Evolutionary conservation across 2,329 filamentous ascomycete species (phyloP), one percentile per base, ranked within the genome.

Genomic region (Bipolaris bicolor): DNA sequence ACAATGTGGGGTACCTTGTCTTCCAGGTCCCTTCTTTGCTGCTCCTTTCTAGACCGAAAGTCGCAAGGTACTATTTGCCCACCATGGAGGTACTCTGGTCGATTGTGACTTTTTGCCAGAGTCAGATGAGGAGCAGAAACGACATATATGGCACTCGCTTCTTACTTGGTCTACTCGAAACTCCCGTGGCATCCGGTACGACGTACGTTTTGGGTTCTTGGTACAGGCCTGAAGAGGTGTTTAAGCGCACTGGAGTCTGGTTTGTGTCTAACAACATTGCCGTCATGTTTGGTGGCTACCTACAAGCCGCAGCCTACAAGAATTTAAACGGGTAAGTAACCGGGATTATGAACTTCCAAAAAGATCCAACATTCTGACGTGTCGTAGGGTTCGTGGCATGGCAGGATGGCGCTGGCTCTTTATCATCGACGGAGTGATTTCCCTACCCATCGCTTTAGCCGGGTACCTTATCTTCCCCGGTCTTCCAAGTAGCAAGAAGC

Each of bases 361-460:
- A 18, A 5, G 3, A 3, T 10, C 26, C 5, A 20, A 20, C 7
- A 15, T 39, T 33, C 53, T 63, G 22, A 63, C n/a, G 1, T 7
- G 1, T 15, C 18, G 2, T 5, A 65, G 66, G 0, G 67, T 80
- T 0, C 68, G 69, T 10, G 83, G 83, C 0, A 79, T 81, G 65
- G 72, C 79, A 0, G 83, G 83, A 0, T 84, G 81, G 82, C 57
- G 73, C 24, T 76, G 73, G 83, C 75, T 86, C 0, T 87, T 87
- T 54, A 82, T 87, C 37, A 82, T 86, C 40, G 83, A 86, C 62
- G 82, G 82, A 0, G 74, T 84, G 37, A 85, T 86, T 61, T 84
- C 82, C 2, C 75, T 86, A 3, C 84, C 84, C 0, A 80, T 86
- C 13, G 82, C 82, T 1, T 54, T 86, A 1, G 78, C 82, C 5